Conservation (phyloP, 1,139 yeast genomes). For the Tardiomyces blankii region DNA sequence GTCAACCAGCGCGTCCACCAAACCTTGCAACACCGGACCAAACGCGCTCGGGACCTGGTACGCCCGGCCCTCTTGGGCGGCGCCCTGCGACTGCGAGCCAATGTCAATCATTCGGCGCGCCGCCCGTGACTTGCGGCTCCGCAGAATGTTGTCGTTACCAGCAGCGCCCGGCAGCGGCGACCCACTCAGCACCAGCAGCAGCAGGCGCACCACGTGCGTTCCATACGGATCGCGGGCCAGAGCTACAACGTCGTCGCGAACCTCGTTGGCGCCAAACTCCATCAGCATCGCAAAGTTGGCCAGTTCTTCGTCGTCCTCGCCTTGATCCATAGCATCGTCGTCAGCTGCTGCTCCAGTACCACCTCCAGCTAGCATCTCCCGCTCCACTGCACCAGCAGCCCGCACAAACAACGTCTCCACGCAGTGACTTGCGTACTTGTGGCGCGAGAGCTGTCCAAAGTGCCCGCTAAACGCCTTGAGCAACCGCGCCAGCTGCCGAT, state of each 20-base stretch:
- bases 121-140: conserved; percentile 79
- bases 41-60: conserved; percentile 69
- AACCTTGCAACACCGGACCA: conserved; percentile 30
- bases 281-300: conserved; percentile 55
- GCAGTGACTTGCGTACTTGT: conserved; percentile 90
- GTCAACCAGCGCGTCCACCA: conserved; percentile 24
- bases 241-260: conserved; percentile 42
- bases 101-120: conserved; percentile 92
- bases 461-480: conserved; percentile 61
- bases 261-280: conserved; percentile 52
- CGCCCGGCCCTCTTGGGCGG: conserved; percentile 23
- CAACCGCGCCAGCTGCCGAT: conserved; percentile 46
- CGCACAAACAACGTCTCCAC: conserved; percentile 76
- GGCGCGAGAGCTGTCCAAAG: conserved; percentile 66
- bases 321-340: conserved; percentile 10
- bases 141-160: conserved; percentile 57
- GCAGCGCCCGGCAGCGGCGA: conserved; percentile 72
- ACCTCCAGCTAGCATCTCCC: conserved; percentile 37
- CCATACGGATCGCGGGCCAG: conserved; percentile 74
- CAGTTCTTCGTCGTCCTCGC: conserved; percentile 29
- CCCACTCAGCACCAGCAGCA: conserved; percentile 64
- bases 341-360: conserved; percentile 9
- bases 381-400: conserved; percentile 66
- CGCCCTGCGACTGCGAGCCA: no score
- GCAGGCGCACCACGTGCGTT: conserved; percentile 72